Evolutionary conservation across 2,329 filamentous ascomycete genomes (phyloP).

Genomic region (Elsinoe necatrix): DNA sequence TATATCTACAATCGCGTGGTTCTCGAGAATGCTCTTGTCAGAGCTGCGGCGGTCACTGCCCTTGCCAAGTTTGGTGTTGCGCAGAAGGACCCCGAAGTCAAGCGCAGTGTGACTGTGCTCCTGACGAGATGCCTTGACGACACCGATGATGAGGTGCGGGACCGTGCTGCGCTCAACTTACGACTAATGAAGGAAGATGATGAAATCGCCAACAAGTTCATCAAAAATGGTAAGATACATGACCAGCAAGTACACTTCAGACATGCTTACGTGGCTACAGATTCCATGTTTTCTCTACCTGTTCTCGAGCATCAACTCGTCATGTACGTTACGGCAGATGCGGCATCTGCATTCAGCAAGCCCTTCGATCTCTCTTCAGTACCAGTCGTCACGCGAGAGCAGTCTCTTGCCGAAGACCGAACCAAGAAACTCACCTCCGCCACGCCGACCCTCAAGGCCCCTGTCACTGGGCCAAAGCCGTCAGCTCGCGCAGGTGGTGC

Average conservation of each 20-base stretch:
- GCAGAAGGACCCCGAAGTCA: conserved; percentile 92
- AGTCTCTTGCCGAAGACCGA: conserved; percentile 90
- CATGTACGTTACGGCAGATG: conserved; percentile 90
- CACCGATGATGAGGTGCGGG: conserved; percentile 93
- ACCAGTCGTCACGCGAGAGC: conserved; percentile 87
- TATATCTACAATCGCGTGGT: conserved; percentile 99
- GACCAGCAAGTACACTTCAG: neutral
- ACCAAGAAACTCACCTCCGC: conserved; percentile 95
- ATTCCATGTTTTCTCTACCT: conserved; percentile 89
- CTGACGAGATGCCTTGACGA: conserved; percentile 92
- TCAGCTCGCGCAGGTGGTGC: conserved; percentile 63
- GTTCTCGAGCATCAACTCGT: conserved; percentile 96
- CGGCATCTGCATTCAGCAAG: conserved; percentile 71
- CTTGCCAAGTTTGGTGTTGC: conserved; percentile 95
- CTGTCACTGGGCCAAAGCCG: conserved; percentile 70
- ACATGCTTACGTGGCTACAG: conserved; percentile 38
- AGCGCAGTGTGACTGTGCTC: conserved; percentile 87
- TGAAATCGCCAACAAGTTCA: conserved; percentile 74
- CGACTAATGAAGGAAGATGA: conserved; percentile 79
- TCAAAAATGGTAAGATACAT: conserved; percentile 68
- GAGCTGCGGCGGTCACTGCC: conserved; percentile 90
- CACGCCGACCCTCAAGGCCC: conserved; percentile 87
- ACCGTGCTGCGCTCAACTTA: conserved; percentile 87
- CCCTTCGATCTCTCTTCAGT: conserved; percentile 89
- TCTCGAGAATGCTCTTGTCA: conserved; percentile 89